Conservation (phyloP, 163 green algal genomes). For the Volvox carteri region DNA sequence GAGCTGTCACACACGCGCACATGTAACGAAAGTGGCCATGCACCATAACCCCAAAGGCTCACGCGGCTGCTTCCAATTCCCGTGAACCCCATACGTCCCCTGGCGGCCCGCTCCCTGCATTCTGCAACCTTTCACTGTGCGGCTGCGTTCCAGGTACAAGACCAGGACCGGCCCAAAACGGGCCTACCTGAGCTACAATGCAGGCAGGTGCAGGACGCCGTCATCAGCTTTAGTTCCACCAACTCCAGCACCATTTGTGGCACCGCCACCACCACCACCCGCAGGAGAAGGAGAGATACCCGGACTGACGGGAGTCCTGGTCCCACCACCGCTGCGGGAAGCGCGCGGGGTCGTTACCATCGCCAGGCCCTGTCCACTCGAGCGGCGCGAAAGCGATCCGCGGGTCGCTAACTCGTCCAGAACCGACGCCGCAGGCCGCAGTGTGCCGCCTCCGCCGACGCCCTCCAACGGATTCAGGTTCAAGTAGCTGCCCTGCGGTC, state of each 20-base stretch:
- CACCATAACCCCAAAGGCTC: too few relatives aligned
- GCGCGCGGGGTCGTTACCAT: neutral
- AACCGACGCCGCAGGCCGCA: constrained; percentile 45
- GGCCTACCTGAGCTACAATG: too few relatives aligned
- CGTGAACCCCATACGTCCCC: too few relatives aligned
- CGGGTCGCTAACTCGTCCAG: constrained; percentile 37
- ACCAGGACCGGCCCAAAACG: too few relatives aligned
- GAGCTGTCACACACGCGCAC: too few relatives aligned
- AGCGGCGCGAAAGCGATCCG: neutral
- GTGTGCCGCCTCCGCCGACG: neutral
- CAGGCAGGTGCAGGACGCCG: neutral
- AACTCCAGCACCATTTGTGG: neutral
- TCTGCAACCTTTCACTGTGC: too few relatives aligned
- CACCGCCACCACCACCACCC: neutral
- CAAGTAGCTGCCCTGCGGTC: constrained; percentile 54
- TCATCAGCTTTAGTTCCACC: neutral
- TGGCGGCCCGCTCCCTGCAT: too few relatives aligned
- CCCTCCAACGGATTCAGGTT: constrained; percentile 53
- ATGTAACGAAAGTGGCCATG: too few relatives aligned
- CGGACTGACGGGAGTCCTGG: neutral
- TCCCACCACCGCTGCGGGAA: neutral
- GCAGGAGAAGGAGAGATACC: too few relatives aligned
- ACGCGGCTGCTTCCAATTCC: too few relatives aligned
- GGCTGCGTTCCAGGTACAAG: too few relatives aligned
- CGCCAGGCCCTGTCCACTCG: neutral